A percentile compares a stretch with the other conserved stretches of the same genome.
Evolutionary conservation across 306 rosid genomes (phyloP).

Genomic region (Echinosophora koreensis): DNA sequence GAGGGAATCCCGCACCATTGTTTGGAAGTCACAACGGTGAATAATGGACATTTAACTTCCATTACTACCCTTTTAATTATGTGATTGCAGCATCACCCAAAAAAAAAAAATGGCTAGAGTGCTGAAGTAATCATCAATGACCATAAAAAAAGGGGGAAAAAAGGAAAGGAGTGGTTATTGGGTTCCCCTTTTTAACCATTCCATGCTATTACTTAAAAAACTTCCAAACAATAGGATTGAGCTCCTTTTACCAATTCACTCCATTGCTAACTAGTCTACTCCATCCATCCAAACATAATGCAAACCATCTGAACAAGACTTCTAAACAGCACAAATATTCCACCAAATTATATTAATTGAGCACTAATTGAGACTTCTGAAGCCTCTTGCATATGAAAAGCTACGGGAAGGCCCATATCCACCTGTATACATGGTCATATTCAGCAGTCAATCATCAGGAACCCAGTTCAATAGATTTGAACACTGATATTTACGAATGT

Average conservation of each 20-base stretch:
- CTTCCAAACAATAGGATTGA: conserved; percentile 14
- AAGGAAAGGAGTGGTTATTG: too few species aligned
- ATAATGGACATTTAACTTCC: conserved; percentile 1
- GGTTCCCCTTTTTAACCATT: too few species aligned
- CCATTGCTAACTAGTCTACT: background rate
- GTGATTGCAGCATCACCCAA: background rate
- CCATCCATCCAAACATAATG: background rate
- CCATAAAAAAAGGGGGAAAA: background rate
- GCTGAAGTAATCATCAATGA: background rate
- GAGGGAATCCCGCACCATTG: background rate
- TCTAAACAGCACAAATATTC: background rate
- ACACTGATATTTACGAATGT: conserved; percentile 13
- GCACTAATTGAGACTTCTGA: conserved; percentile 11
- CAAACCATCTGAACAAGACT: conserved; percentile 33
- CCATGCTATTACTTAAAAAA: background rate
- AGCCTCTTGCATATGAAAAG: conserved; percentile 11
- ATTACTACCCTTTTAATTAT: background rate
- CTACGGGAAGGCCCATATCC: conserved; percentile 7
- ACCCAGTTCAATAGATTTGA: conserved; percentile 27
- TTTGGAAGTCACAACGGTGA: background rate
- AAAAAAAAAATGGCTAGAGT: background rate
- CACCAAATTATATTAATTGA: conserved; percentile 31
- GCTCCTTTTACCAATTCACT: conserved; percentile 15
- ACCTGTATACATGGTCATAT: conserved; percentile 25
- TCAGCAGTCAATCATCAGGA: conserved; percentile 19